These are phyloP conservation scores for Phellinidium pouzarii DNA, from an alignment of 1,284 basidiomycete genomes.

Conservation along the genomic window DNA sequence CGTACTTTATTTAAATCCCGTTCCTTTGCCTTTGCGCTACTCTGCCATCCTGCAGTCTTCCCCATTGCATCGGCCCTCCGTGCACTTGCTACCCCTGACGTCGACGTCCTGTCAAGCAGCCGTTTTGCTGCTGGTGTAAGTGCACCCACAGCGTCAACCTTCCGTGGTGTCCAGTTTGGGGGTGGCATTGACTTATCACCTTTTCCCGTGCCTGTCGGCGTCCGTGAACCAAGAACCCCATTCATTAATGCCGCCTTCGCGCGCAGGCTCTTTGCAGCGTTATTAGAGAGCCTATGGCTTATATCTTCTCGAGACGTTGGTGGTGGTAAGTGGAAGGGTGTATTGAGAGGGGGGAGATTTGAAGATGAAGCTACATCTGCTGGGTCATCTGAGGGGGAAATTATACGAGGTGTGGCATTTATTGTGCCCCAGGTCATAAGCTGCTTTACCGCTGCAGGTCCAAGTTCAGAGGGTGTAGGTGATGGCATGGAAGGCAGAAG, in stretches of 20 bases:
- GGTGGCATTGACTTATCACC: slow-evolving; percentile 54
- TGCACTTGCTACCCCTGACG: slow-evolving; percentile 51
- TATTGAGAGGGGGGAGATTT: slow-evolving; percentile 38
- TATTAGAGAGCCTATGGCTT: slow-evolving; percentile 70
- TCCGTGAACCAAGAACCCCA: slow-evolving; percentile 32
- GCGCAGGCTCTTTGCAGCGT: slow-evolving; percentile 61
- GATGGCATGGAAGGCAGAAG: slow-evolving; percentile 84
- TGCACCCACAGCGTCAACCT: slow-evolving; percentile 56
- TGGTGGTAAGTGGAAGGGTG: slow-evolving; percentile 66
- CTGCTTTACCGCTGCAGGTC: slow-evolving; percentile 69
- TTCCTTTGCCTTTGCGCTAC: slow-evolving; percentile 34
- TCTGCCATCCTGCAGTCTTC: slow-evolving; percentile 52
- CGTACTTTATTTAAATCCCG: slow-evolving; percentile 57
- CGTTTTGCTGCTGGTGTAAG: slow-evolving; percentile 77
- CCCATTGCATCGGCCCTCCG: slow-evolving; percentile 68
- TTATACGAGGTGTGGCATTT: slow-evolving; percentile 77
- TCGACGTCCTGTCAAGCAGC: slow-evolving; percentile 64
- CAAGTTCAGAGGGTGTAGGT: slow-evolving; percentile 74
- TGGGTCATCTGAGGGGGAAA: slow-evolving; percentile 59
- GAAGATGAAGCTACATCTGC: slow-evolving; percentile 26
- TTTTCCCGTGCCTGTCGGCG: slow-evolving; percentile 27
- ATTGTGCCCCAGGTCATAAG: slow-evolving; percentile 93
- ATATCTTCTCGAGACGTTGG: slow-evolving; percentile 70
- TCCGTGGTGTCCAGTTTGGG: slow-evolving; percentile 61
- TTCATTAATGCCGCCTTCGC: slow-evolving; percentile 59